Evolutionary conservation across 768 basidiomycete species (phyloP), one percentile per base, ranked within the genome.

Genomic region (Multifurca ochricompacta): DNA sequence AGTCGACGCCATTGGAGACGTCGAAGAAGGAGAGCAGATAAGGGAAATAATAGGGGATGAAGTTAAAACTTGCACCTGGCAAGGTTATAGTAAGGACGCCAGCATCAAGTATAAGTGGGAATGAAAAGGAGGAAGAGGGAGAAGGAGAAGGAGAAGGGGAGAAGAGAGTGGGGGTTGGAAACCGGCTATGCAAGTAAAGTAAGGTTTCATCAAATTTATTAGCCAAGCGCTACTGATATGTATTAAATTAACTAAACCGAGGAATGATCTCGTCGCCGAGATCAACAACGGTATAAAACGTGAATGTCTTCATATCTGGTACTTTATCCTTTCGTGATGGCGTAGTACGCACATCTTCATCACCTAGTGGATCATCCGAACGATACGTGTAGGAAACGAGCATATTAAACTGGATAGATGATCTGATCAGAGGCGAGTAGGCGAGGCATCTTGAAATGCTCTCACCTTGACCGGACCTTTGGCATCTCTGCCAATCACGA

Each of bases 361-460:
- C 83, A 1, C 81, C 79, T 2, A 80, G 74, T 21, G 83, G 77
- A 56, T 96, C 94, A 64, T 98, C 95, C 0, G 91, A 86, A 31
- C 87, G 81, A 67, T 98, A 99, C 0, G 92, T 95, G 68, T 91
- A 97, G 3, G 91, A 82, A 1, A 99, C 86, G 58, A 93, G 78
- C 81, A 98, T 85, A 63, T 93, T 93, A 68, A 93, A 93, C 94
- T 97, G 67, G 4, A 43, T 31, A n/a, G 46, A 8, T 10, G n/a
- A n/a, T n/a, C n/a, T n/a, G n/a, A n/a, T n/a, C n/a, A n/a, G n/a
- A n/a, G n/a, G n/a, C n/a, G n/a, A n/a, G n/a, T n/a, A n/a, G n/a
- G n/a, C n/a, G n/a, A n/a, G n/a, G n/a, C n/a, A n/a, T n/a, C n/a
- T n/a, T n/a, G n/a, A n/a, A n/a, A n/a, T n/a, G 11, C 10, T 66